These are phyloP conservation scores for Acacia acuminata DNA, from an alignment of 306 rosid genomes.

Conservation along the genomic window DNA sequence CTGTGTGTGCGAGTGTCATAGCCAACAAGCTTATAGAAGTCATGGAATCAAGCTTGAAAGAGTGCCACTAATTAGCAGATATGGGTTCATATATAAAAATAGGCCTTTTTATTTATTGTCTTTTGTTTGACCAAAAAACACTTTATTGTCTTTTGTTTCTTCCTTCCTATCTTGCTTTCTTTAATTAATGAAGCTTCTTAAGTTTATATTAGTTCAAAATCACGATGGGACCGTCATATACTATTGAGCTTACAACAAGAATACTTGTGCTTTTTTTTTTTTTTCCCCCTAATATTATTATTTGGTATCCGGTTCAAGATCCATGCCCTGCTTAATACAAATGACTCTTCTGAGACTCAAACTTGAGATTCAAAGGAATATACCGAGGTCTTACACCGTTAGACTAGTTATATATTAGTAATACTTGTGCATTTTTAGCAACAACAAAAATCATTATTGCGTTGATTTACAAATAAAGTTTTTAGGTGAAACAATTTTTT, in stretches of 20 bases:
- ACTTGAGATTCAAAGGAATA: no score
- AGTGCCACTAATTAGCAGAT: neutral
- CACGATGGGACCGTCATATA: neutral
- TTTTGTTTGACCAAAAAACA: no score
- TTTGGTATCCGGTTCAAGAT: no score
- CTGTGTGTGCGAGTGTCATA: conserved; percentile 59
- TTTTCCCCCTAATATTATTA: no score
- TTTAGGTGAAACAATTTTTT: no score
- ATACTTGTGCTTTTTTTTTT: no score
- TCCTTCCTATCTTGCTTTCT: neutral
- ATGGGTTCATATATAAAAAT: neutral
- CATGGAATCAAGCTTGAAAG: conserved; percentile 39
- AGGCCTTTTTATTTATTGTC: neutral
- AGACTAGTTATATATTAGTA: fast-evolving
- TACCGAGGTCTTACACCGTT: no score
- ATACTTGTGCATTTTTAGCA: no score
- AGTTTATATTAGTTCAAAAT: neutral
- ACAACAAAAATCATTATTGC: no score
- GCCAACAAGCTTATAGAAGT: conserved; percentile 62
- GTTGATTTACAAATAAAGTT: no score
- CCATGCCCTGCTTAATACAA: no score
- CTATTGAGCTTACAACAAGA: neutral
- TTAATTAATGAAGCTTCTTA: neutral
- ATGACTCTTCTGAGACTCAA: no score
- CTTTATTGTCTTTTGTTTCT: neutral